Evolutionary conservation across 352 stramenopile species (phyloP), one percentile per base, ranked within the genome.

Genomic region (Pythium utonaiense): DNA sequence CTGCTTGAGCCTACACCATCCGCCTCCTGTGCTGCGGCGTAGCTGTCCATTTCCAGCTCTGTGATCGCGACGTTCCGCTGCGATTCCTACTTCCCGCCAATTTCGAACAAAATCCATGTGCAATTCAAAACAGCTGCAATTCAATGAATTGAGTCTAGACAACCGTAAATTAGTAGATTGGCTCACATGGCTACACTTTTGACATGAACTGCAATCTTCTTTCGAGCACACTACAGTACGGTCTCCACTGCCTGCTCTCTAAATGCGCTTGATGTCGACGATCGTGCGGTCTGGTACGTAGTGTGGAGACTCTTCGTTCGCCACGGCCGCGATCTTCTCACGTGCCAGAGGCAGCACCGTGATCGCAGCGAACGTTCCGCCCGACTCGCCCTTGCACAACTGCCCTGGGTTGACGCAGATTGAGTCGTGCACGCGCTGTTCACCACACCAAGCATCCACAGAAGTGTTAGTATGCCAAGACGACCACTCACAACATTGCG

Each of bases 391-490:
- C 73, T 98, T 98, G 53, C 89, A 96, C 22, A 99, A 70, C 61
- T 94, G 85, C 1, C 95, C 95, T 0, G 96, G 96, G 71, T 99
- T 99, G 48, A 99, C 72, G 64, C 95, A 96, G 28, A 99, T 86
- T 22, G 88, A 96, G 53, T 96, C 87, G 63, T 94, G 76, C 25
- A 98, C 74, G 21, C 92, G 75, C 73, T 96, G 73, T 19, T 17
- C 27, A 48, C 12, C 17, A 52, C 53, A 47, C 27, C 53, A 57
- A n/a, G 27, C 10, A 13, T 41, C 14, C 50, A 42, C 7, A 40
- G 13, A 36, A 24, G 17, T n/a, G 22, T 19, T 17, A 53, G 34
- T 16, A 16, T 16, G 34, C n/a, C n/a, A 41, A 16, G 34, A 9
- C 34, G 5, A 36, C 31, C 31, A 36, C 31, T n/a, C n/a, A n/a